phyloP scores from a whole-genome alignment of 2,329 filamentous ascomycete species.

The Calonectria honghensis region DNA sequence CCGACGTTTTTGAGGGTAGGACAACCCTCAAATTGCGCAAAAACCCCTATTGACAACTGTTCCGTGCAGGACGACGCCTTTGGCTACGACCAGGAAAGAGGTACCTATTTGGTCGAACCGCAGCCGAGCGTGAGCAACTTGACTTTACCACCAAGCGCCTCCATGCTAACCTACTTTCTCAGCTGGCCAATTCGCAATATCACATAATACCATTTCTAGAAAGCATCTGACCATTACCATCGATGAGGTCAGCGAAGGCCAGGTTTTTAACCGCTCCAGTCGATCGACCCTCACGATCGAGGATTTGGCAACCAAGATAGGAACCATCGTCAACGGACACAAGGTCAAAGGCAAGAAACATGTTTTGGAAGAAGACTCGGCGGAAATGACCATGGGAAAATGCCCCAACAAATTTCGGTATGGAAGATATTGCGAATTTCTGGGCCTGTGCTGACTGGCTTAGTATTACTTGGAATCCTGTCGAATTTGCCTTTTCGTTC shows the following conservation, averaged over 20 bases:
- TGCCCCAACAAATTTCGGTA: constrained; percentile 79
- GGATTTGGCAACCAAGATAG: constrained; percentile 89
- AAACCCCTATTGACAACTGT: constrained; percentile 29
- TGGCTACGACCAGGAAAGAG: constrained; percentile 92
- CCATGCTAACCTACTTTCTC: constrained; percentile 33
- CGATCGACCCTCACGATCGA: constrained; percentile 83
- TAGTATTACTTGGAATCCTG: constrained; percentile 86
- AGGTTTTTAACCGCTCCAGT: constrained; percentile 78
- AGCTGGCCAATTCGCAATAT: constrained; percentile 82
- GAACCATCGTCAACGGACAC: constrained; percentile 85
- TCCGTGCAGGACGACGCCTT: constrained; percentile 69
- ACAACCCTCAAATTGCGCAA: no score
- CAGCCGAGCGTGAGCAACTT: constrained; percentile 73
- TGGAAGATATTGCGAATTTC: constrained; percentile 22
- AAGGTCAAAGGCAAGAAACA: constrained; percentile 79
- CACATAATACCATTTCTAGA: constrained; percentile 89
- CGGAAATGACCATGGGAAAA: constrained; percentile 82
- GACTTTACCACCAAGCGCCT: no score
- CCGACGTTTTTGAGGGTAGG: constrained; percentile 70
- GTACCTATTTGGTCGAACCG: constrained; percentile 89
- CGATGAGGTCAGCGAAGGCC: constrained; percentile 76
- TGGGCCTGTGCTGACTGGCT: constrained; percentile 38
- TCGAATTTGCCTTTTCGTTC: constrained; percentile 88
- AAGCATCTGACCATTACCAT: constrained; percentile 90
- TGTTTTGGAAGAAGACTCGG: constrained; percentile 69